These are phyloP conservation scores for Plasmodium inui DNA, from an alignment of 169 alveolate genomes.

Conservation along the genomic window DNA sequence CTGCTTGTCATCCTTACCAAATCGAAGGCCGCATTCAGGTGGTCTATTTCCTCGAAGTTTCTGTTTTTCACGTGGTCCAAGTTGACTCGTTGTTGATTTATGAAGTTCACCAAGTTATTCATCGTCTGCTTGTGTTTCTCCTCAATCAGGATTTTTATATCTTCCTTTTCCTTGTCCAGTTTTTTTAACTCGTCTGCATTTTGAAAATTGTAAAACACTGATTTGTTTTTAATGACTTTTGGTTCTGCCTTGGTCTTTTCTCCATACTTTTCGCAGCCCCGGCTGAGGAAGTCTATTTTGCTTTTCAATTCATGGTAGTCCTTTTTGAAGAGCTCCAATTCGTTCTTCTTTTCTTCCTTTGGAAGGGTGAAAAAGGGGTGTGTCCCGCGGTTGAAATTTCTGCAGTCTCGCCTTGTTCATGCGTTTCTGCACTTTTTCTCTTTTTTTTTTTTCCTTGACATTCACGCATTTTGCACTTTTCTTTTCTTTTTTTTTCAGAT, in stretches of 20 bases:
- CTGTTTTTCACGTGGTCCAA: slow-evolving; percentile 40
- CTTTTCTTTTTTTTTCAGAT: slow-evolving; percentile 15
- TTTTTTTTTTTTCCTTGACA: slow-evolving; percentile 8
- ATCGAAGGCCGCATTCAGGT: slow-evolving; percentile 28
- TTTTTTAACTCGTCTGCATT: slow-evolving; percentile 49
- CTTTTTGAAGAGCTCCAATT: slow-evolving; percentile 35
- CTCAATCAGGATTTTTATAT: slow-evolving; percentile 20
- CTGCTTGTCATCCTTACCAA: slow-evolving; percentile 9
- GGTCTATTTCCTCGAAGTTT: slow-evolving; percentile 40
- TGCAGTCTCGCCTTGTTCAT: not conserved
- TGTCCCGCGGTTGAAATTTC: not conserved
- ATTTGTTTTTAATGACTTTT: slow-evolving; percentile 17
- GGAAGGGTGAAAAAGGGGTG: not conserved
- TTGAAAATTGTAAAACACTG: slow-evolving; percentile 68
- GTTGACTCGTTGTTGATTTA: slow-evolving; percentile 27
- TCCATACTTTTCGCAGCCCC: slow-evolving; percentile 52
- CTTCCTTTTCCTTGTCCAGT: slow-evolving; percentile 50
- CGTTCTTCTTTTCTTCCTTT: slow-evolving; percentile 47
- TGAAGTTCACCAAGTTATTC: slow-evolving; percentile 36
- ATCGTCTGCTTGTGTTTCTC: slow-evolving; percentile 48
- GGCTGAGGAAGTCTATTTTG: slow-evolving; percentile 23
- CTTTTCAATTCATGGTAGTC: slow-evolving; percentile 57
- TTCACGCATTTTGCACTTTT: not conserved
- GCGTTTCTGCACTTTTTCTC: not conserved
- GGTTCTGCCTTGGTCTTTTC: slow-evolving; percentile 35